A percentile compares a stretch with the other conserved stretches of the same genome.
Conservation (phyloP, 2,329 filamentous ascomycete genomes). For the Phialophora tarda region DNA sequence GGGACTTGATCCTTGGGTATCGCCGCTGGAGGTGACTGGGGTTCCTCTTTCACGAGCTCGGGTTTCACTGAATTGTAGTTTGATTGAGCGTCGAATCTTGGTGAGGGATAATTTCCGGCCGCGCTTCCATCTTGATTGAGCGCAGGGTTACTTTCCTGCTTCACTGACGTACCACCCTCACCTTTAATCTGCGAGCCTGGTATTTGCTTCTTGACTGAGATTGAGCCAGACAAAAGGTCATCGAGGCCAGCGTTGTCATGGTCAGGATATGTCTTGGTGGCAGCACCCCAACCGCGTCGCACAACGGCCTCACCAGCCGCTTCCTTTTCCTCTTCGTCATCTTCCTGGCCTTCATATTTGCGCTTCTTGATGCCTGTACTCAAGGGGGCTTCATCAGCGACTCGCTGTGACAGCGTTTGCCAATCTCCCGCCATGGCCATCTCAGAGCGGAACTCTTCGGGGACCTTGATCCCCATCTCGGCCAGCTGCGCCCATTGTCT, state of each 20-base stretch:
- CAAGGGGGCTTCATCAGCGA: conserved; percentile 47
- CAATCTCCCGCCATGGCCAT: conserved; percentile 91
- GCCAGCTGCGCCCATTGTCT: conserved; percentile 85
- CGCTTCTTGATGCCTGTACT: conserved; percentile 54
- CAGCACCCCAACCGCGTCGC: conserved; percentile 53
- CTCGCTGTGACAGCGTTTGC: conserved; percentile 67
- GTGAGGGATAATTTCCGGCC: background rate
- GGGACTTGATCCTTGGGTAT: conserved; percentile 22
- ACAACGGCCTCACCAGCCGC: conserved; percentile 45
- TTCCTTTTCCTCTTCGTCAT: conserved; percentile 50
- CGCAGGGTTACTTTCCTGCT: conserved; percentile 24
- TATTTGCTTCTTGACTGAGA: conserved; percentile 47
- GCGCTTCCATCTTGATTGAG: conserved; percentile 18
- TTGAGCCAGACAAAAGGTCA: conserved; percentile 50
- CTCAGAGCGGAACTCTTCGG: conserved; percentile 75
- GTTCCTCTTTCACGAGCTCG: conserved; percentile 42
- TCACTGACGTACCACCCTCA: conserved; percentile 21
- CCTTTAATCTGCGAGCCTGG: conserved; percentile 23
- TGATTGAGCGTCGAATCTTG: conserved; percentile 9
- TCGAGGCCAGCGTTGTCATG: conserved; percentile 49
- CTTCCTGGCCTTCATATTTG: conserved; percentile 51
- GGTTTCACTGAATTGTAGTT: background rate
- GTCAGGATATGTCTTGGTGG: conserved; percentile 49
- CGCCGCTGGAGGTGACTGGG: conserved; percentile 14
- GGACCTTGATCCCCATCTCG: conserved; percentile 83